Evolutionary conservation across 1,284 basidiomycete genomes (phyloP).

Genomic region (Meripilus lineatus): DNA sequence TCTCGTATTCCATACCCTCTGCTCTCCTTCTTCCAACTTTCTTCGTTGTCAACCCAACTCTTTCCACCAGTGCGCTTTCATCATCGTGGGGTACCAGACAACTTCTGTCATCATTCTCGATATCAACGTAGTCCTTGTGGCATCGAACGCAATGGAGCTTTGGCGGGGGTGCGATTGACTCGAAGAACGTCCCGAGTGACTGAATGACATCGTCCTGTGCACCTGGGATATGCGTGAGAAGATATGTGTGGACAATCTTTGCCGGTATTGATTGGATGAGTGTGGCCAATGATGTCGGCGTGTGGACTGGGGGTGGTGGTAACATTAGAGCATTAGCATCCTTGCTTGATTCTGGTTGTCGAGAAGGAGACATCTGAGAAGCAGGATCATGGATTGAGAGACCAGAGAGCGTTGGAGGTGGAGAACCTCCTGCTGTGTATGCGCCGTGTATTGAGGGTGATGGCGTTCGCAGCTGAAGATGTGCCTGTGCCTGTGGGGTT

Average conservation of each 20-base stretch:
- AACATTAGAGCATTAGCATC: not conserved
- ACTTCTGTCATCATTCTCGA: constrained; percentile 33
- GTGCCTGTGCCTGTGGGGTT: constrained; percentile 8
- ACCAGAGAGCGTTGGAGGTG: constrained; percentile 20
- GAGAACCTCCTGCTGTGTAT: constrained; percentile 24
- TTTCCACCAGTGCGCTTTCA: constrained; percentile 47
- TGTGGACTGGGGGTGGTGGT: constrained; percentile 22
- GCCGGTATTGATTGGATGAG: constrained; percentile 58
- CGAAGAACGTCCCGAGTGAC: constrained; percentile 50
- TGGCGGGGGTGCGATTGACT: constrained; percentile 56
- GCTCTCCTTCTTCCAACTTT: constrained; percentile 16
- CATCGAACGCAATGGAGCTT: constrained; percentile 68
- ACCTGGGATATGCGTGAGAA: constrained; percentile 42
- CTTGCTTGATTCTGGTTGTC: not conserved
- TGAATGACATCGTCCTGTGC: constrained; percentile 27
- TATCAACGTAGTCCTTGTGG: constrained; percentile 45
- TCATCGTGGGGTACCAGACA: constrained; percentile 50
- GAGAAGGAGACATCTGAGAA: constrained; percentile 10
- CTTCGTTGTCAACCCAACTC: constrained; percentile 28
- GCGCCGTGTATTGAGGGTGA: constrained; percentile 41
- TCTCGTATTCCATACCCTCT: constrained; percentile 39
- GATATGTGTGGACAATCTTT: constrained; percentile 60
- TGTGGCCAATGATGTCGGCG: constrained; percentile 39
- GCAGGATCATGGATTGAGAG: constrained; percentile 14
- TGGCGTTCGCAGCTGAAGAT: constrained; percentile 44